These are phyloP conservation scores for Cordyceps farinosa DNA, from an alignment of 2,329 filamentous ascomycete species.

Conservation along the genomic window DNA sequence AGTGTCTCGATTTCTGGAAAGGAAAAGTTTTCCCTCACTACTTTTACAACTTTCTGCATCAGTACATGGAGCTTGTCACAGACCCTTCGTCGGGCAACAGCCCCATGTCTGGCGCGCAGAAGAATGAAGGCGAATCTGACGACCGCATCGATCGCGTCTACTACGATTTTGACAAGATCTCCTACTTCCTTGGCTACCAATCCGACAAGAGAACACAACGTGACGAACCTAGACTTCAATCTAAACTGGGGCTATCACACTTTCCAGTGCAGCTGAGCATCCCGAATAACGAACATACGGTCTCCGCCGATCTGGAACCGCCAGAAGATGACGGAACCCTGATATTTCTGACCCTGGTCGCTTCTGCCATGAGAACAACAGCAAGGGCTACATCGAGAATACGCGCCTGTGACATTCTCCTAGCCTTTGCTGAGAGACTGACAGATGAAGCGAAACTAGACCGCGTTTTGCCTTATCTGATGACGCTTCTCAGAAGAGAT, in stretches of 20 bases:
- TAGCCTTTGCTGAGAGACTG: slow-evolving; percentile 86
- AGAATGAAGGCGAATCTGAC: slow-evolving; percentile 81
- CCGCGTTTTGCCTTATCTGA: slow-evolving; percentile 84
- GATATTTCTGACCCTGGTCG: slow-evolving; percentile 85
- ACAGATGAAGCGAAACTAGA: slow-evolving; percentile 97
- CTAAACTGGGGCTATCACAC: slow-evolving; percentile 54
- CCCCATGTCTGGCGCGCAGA: slow-evolving; percentile 60
- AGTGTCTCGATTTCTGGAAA: slow-evolving; percentile 90
- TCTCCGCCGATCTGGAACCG: slow-evolving; percentile 57
- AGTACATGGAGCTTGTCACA: slow-evolving; percentile 95
- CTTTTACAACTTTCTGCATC: slow-evolving; percentile 95
- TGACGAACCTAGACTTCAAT: slow-evolving; percentile 26
- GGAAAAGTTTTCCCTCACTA: slow-evolving; percentile 91
- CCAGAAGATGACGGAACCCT: slow-evolving; percentile 82
- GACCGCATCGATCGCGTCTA: slow-evolving; percentile 92
- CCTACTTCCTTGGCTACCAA: slow-evolving; percentile 81
- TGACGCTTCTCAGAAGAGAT: slow-evolving; percentile 72
- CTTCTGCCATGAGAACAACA: slow-evolving; percentile 84
- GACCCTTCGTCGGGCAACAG: slow-evolving; percentile 79
- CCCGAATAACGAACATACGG: slow-evolving; percentile 74
- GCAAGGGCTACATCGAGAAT: slow-evolving; percentile 83
- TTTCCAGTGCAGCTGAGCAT: slow-evolving; percentile 85
- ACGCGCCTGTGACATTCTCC: slow-evolving; percentile 82
- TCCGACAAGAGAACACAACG: slow-evolving; percentile 40
- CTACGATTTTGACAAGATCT: slow-evolving; percentile 95